Conservation (phyloP, 176 grass and related monocot species). For the Oryza punctata region DNA sequence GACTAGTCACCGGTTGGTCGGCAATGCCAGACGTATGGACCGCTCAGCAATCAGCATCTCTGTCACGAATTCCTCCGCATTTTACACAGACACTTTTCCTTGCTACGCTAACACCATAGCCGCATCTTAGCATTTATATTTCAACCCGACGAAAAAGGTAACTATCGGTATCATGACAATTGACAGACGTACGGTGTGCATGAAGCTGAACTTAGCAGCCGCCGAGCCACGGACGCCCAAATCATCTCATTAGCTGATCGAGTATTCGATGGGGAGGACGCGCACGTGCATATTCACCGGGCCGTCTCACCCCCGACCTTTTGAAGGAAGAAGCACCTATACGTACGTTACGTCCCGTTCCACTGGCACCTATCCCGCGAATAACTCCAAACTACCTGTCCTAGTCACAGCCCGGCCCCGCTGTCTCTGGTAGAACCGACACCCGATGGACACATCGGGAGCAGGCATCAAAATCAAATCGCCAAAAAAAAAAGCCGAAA, state of each 20-base stretch:
- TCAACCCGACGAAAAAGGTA: background rate
- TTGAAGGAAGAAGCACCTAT: background rate
- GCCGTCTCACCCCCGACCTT: background rate
- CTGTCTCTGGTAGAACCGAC: conserved; percentile 32
- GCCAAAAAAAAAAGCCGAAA: background rate
- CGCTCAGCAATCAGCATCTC: background rate
- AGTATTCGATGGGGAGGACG: background rate
- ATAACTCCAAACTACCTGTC: background rate
- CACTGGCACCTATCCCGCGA: background rate
- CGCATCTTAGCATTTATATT: background rate
- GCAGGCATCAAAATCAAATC: background rate
- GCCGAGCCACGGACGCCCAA: background rate
- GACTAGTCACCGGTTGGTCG: background rate
- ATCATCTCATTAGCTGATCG: background rate
- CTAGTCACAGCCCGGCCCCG: background rate
- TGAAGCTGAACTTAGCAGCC: background rate
- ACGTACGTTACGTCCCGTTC: background rate
- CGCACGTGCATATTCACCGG: background rate
- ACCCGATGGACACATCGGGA: conserved; percentile 18
- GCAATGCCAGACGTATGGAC: background rate
- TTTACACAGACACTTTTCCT: background rate
- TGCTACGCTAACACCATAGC: background rate
- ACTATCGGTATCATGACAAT: background rate
- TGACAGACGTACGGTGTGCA: background rate
- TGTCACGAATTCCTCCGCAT: background rate